Evolutionary conservation across 805 yeast genomes (phyloP).

Genomic region (Hagleromyces aurorensis): DNA sequence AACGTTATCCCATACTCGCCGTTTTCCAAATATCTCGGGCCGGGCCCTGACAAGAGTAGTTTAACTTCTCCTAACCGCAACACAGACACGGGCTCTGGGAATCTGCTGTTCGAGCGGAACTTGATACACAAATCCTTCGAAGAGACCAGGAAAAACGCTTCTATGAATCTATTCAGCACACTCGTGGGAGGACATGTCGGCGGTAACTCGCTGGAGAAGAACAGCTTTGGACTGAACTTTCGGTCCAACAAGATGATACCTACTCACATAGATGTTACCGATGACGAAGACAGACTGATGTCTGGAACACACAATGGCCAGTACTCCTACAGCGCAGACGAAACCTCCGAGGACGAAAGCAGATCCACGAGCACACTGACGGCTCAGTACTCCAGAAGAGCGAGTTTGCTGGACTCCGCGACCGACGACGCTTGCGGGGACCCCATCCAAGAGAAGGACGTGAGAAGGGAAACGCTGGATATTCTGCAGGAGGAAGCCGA

Average conservation of each 20-base stretch:
- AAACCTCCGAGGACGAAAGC: constrained; percentile 11
- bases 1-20: constrained; percentile 18
- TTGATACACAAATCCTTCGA: constrained; percentile 27
- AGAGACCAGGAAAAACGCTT: constrained; percentile 17
- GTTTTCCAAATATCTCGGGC: constrained; percentile 18
- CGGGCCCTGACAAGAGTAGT: constrained; percentile 5
- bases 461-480: neutral
- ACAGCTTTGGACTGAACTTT: constrained; percentile 20
- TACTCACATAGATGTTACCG: constrained; percentile 10
- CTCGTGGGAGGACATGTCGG: constrained; percentile 11
- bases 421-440: too few relatives aligned
- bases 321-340: constrained; percentile 7
- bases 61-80: constrained; percentile 2
- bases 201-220: constrained; percentile 8
- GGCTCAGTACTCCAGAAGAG: constrained; percentile 3
- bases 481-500: constrained; percentile 1
- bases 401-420: neutral
- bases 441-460: neutral
- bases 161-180: constrained; percentile 13
- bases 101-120: constrained; percentile 19
- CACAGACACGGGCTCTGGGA: constrained; percentile 3
- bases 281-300: constrained; percentile 29
- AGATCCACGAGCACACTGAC: constrained; percentile 10
- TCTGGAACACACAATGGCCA: constrained; percentile 16
- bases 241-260: constrained; percentile 12